Evolutionary conservation across 495 filamentous ascomycete genomes (phyloP), one percentile per base, ranked within the genome.

Genomic region (Talaromyces adpressus): DNA sequence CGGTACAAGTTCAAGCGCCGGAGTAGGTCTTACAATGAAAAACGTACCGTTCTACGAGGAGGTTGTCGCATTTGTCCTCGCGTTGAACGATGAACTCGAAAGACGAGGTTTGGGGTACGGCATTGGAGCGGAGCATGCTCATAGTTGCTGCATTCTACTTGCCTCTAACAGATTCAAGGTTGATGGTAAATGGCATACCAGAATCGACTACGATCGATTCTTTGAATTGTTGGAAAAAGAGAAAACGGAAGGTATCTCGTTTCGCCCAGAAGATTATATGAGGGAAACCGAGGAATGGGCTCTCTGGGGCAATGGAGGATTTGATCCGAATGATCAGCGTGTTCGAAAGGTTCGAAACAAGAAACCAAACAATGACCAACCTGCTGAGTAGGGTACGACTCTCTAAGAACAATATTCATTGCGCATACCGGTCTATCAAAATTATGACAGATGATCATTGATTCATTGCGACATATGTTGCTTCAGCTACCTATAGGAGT

Each of bases 41-140:
- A 97, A 98, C 68, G 93, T 97, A 20, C 93, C 93, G 0, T 98
- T 96, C 75, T 97, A 96, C 72, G 85, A 87, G 66, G 93, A 98
- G 72, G 88, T 98, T 14, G 77, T 81, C 16, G 81, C 84, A 18
- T 98, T 98, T 70, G 93, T 95, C 6, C 75, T 82, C 8, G 86
- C 85, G 11, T 82, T 98, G 1, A 83, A 89, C 52, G 70, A 73
- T 12, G 89, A 87, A 62, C 77, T 97, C 16, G 71, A 74, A 22
- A 81, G 80, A 59, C 77, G 91, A 12, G 91, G 90, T 0, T 71
- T 97, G 49, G 77, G 80, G 2, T 97, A 98, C 64, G 93, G 93
- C 0, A 92, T 98, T 66, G 93, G 90, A 2, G 93, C 93, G 5
- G 93, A 98, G 76, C 93, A 98, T 71, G 89, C 89, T 12, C 93